Evolutionary conservation across 208 protist genomes (phyloP).

Genomic region (Acanthamoeba castellanii): DNA sequence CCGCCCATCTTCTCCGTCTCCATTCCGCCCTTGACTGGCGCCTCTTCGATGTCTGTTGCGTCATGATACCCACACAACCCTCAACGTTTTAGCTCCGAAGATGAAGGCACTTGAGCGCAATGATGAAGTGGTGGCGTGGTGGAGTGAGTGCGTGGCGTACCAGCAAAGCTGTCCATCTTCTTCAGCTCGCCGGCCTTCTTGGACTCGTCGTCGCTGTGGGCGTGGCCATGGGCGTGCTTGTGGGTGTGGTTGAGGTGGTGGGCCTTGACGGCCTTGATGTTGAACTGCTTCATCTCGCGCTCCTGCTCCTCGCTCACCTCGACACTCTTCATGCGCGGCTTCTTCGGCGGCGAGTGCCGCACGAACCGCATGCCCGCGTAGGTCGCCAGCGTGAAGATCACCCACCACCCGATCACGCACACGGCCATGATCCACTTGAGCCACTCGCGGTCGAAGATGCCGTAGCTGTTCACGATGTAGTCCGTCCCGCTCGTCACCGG

Average conservation of each 20-base stretch:
- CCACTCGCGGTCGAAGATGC: slow-evolving; percentile 15
- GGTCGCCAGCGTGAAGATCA: slow-evolving; percentile 19
- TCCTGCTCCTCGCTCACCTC: slow-evolving; percentile 33
- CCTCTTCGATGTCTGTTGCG: neutral
- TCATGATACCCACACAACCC: too few species aligned
- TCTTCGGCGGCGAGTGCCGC: neutral
- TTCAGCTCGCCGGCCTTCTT: too few species aligned
- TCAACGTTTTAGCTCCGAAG: too few species aligned
- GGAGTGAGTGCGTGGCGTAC: too few species aligned
- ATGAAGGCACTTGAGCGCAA: too few species aligned
- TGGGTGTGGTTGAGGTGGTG: neutral
- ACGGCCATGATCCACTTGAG: slow-evolving; percentile 60
- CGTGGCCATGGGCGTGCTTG: too few species aligned
- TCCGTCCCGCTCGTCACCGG: slow-evolving; percentile 39
- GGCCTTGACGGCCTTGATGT: slow-evolving; percentile 43
- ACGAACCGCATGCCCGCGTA: neutral
- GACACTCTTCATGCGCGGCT: slow-evolving; percentile 7
- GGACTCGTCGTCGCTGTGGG: too few species aligned
- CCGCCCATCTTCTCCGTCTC: neutral
- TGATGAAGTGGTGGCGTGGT: too few species aligned
- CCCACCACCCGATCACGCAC: slow-evolving; percentile 22
- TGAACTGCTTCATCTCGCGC: slow-evolving; percentile 40
- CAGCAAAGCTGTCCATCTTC: slow-evolving; percentile 1
- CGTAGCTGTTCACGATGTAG: neutral
- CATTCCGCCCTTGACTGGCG: neutral